Base-by-base conservation (phyloP, 225 moss, liverwort and hornwort genomes). In the Neckera pumila region DNA sequence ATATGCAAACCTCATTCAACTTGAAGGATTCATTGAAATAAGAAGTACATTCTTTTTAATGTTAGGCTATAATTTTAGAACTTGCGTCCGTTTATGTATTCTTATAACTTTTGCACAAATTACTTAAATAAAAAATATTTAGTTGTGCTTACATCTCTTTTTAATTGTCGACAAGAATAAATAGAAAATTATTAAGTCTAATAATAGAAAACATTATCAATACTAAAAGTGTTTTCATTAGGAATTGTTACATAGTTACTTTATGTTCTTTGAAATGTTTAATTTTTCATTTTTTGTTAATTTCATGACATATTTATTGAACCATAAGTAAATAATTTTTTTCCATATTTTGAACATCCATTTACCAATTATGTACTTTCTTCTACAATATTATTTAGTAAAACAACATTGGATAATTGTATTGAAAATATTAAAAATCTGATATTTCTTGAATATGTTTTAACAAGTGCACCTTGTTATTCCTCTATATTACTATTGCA, bases 151-250 rank as follows among this genome's bases (percentile, higher is more conserved):
- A 42, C 15, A 71, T 71, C 3, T 71, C 2, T 14, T 42, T 42
- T 5, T 14, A 8, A 17, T 25, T 9, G 4, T 71, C 0, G 1
- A 42, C 3, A 71, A 42, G 26, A 71, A 71, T 26, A 15, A 42
- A 70, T 71, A 26, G 26, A 71, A 71, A 71, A 25, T 14, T 25
- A 70, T 25, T 1, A 14, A 42, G 9, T 42, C 15, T 26, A 42
- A 8, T 14, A 42, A 15, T 2, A 25, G 0, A 0, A 26, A 26
- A 71, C 0, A 42, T 40, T 26, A 2, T 25, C 6, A 45, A 72
- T 72, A 72, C 2, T 72, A 9, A 72, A 72, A 17, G 6, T 73
- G 10, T 17, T 2, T 1, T 2, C 28, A 73, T 28, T 10, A 17
- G 6, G 2, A 73, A 73, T 9, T 28, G 28, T 28, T 45, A 73